Percentiles rank a stretch among this genome's conserved stretches.
phyloP scores from a whole-genome alignment of 2,329 filamentous ascomycete species.

The Penicillium brevicompactum region DNA sequence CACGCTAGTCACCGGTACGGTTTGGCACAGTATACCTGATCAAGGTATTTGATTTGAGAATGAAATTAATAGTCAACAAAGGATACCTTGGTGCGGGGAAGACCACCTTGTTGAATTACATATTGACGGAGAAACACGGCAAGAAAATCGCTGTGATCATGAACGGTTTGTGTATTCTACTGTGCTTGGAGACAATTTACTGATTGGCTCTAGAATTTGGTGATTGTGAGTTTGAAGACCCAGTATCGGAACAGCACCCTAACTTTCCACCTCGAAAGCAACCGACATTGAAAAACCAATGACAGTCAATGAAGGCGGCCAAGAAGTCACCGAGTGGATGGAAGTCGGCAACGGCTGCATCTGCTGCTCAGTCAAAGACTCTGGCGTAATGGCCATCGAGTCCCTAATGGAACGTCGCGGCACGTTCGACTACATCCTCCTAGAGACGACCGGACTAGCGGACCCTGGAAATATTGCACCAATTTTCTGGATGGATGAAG shows the following conservation, averaged over 20 bases:
- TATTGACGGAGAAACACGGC: constrained; percentile 89
- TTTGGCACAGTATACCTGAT: background rate
- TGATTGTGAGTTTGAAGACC: constrained; percentile 61
- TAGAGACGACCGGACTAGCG: constrained; percentile 93
- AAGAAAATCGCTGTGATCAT: constrained; percentile 98
- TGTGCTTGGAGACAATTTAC: constrained; percentile 6
- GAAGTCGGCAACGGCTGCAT: constrained; percentile 96
- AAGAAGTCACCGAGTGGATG: constrained; percentile 90
- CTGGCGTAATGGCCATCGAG: constrained; percentile 92
- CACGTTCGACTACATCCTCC: constrained; percentile 93
- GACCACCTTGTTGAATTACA: constrained; percentile 93
- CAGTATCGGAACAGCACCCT: background rate
- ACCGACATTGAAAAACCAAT: constrained; percentile 95
- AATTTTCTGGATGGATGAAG: constrained; percentile 97
- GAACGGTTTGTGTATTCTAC: constrained; percentile 63
- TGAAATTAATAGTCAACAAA: constrained; percentile 38
- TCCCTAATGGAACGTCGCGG: constrained; percentile 92
- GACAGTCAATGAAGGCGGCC: constrained; percentile 80
- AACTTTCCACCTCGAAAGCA: constrained; percentile 53
- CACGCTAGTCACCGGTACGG: constrained; percentile 53
- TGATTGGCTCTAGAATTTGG: constrained; percentile 66
- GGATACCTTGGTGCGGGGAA: constrained; percentile 96
- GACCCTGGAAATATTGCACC: constrained; percentile 95
- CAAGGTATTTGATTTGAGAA: background rate
- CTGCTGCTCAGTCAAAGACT: constrained; percentile 96